Evolutionary conservation across 805 yeast species (phyloP).

Genomic region (Pichia gijzeniarum): DNA sequence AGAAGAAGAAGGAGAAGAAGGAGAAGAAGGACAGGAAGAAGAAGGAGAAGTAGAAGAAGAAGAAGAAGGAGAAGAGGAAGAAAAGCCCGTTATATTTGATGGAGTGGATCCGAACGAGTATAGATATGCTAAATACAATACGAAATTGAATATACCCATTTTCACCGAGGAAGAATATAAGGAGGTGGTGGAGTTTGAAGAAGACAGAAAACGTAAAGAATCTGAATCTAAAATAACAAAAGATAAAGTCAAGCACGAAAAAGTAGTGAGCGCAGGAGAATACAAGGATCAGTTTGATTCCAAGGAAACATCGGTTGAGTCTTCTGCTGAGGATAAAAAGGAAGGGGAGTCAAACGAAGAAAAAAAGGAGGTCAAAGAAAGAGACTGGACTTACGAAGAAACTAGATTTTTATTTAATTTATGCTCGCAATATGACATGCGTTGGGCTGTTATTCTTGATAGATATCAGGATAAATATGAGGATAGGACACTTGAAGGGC

Average conservation of each 20-base stretch:
- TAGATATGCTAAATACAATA: constrained; percentile 69
- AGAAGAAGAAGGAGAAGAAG: constrained; percentile 10
- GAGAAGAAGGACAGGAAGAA: too few relatives aligned
- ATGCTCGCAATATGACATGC: constrained; percentile 50
- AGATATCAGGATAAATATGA: constrained; percentile 38
- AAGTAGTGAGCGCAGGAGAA: not conserved
- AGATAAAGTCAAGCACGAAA: not conserved
- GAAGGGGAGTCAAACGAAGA: not conserved
- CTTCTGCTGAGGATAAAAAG: not conserved
- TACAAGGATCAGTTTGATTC: not conserved
- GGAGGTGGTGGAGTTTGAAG: constrained; percentile 31
- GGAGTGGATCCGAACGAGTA: constrained; percentile 33
- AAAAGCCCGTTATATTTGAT: not conserved
- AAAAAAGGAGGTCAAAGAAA: not conserved
- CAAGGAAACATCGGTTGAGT: not conserved
- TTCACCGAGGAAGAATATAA: constrained; percentile 58
- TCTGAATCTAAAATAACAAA: not conserved
- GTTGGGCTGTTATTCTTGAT: constrained; percentile 66
- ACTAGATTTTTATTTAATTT: constrained; percentile 72
- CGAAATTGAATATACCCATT: constrained; percentile 60
- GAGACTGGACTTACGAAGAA: constrained; percentile 67
- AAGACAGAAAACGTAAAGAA: constrained; percentile 14
- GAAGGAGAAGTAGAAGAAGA: not conserved
- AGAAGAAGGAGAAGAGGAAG: not conserved
- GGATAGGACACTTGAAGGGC: constrained; percentile 66